phyloP scores from a whole-genome alignment of 768 basidiomycete species.

The Rhodosporidiobolus sp. region DNA sequence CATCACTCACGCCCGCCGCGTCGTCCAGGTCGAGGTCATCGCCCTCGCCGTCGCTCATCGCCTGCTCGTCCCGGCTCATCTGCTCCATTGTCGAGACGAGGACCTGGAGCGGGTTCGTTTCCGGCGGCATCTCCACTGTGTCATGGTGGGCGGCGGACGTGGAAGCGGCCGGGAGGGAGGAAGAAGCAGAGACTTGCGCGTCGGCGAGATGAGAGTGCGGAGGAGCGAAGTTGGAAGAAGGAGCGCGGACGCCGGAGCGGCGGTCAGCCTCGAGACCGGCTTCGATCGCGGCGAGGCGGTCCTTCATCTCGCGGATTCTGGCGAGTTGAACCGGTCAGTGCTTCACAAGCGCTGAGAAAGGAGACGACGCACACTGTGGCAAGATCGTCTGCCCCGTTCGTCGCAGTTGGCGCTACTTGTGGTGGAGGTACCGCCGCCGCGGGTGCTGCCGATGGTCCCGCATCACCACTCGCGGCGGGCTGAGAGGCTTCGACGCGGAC shows the following conservation, averaged over 20 bases:
- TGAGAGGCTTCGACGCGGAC: conserved; percentile 1
- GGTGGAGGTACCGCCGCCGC: neutral
- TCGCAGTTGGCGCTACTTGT: neutral
- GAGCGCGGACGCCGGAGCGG: neutral
- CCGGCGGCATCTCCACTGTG: conserved; percentile 17
- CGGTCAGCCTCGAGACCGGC: conserved; percentile 28
- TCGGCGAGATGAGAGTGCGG: neutral
- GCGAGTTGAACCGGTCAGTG: neutral
- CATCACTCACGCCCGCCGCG: neutral
- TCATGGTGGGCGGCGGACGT: neutral
- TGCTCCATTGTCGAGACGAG: conserved; percentile 32
- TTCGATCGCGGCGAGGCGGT: conserved; percentile 21
- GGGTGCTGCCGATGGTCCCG: neutral
- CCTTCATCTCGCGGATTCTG: conserved; percentile 25
- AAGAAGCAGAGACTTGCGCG: neutral
- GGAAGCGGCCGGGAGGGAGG: neutral
- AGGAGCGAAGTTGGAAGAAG: neutral
- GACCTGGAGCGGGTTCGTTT: conserved; percentile 27
- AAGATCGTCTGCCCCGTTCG: neutral
- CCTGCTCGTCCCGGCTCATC: conserved; percentile 20
- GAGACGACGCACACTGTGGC: neutral
- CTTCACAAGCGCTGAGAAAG: too few species aligned
- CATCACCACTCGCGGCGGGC: neutral
- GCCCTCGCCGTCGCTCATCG: conserved; percentile 15
- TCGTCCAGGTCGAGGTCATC: neutral